Evolutionary conservation across 163 green algal species (phyloP), one percentile per base, ranked within the genome.

Genomic region (Chlamydomonas reinhardtii): DNA sequence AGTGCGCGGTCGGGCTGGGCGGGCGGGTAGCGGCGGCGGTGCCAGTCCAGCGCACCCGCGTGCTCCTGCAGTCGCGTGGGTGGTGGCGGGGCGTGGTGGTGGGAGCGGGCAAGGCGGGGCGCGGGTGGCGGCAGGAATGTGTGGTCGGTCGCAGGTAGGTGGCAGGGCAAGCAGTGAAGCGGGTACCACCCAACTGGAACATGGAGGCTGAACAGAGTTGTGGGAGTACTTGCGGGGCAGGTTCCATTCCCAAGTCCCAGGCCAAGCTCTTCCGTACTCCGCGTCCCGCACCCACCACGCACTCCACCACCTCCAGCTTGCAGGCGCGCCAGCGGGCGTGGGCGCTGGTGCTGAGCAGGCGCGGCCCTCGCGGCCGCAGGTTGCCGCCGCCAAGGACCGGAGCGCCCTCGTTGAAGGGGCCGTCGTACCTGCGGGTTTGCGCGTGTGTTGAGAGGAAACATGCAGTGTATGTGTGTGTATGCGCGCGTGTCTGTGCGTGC

Each of bases 361-460:
- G 83, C 4, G 83, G 83, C 12, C 83, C 83, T 4, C 83, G 74
- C 16, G 65, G 25, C 52, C 20, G 66, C 35, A 89, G 66, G 24
- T 65, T 74, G 65, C 83, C 83, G 52, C 83, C 83, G 34, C 54
- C 65, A 66, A 89, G 52, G 65, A 89, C 83, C 22, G 65, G 27
- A 11, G 68, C 34, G 25, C 66, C 74, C 27, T 73, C 74, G 35
- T 84, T 78, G 52, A 88, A 90, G 15, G 85, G 85, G 4, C 85
- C 85, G 52, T 90, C 78, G 73, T 87, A 83, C 85, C 84, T 90
- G 79, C 84, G 76, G 43, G 84, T n/a, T n/a, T n/a, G n/a, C n/a
- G 85, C 72, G 48, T 8, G 19, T 35, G 79, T 6, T 12, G 43
- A 6, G 43, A 16, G 43, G n/a, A n/a, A n/a, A n/a, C n/a, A n/a